These are phyloP conservation scores for Candida silvatica DNA, from an alignment of 805 yeast genomes.

Conservation along the genomic window DNA sequence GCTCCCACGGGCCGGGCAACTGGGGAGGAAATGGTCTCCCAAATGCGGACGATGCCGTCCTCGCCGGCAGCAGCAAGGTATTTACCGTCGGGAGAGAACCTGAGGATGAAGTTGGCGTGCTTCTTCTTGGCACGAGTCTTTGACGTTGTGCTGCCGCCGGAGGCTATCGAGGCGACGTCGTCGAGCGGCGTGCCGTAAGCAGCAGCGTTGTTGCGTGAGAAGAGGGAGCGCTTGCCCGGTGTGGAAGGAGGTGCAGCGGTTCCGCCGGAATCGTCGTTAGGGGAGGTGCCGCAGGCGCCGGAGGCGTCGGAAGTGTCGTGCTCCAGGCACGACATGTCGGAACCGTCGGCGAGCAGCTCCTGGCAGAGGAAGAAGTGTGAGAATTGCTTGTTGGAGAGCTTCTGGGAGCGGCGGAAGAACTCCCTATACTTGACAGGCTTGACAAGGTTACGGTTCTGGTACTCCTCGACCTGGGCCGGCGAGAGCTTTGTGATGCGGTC, in stretches of 20 bases:
- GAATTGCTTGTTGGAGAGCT: constrained; percentile 35
- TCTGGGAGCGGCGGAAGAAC: constrained; percentile 34
- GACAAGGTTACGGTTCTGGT: constrained; percentile 21
- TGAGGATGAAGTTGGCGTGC: constrained; percentile 64
- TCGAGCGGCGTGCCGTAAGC: neutral
- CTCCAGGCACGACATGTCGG: neutral
- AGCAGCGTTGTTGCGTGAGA: neutral
- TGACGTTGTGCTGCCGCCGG: neutral
- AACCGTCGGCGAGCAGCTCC: constrained; percentile 35
- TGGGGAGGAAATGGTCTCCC: constrained; percentile 75
- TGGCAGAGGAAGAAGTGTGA: constrained; percentile 57
- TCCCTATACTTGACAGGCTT: constrained; percentile 49
- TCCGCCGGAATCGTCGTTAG: neutral
- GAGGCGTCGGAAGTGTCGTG: neutral
- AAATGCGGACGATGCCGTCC: constrained; percentile 56
- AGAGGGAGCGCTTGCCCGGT: neutral
- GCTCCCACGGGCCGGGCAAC: constrained; percentile 38
- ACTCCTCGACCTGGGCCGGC: neutral
- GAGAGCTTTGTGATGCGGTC: neutral
- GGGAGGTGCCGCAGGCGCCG: neutral
- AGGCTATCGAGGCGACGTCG: neutral
- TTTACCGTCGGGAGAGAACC: constrained; percentile 74
- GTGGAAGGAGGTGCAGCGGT: neutral
- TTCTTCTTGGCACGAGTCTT: constrained; percentile 8
- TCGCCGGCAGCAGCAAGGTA: constrained; percentile 81